phyloP scores from a whole-genome alignment of 345 rosid genomes.

The Eucalyptus sp. region DNA sequence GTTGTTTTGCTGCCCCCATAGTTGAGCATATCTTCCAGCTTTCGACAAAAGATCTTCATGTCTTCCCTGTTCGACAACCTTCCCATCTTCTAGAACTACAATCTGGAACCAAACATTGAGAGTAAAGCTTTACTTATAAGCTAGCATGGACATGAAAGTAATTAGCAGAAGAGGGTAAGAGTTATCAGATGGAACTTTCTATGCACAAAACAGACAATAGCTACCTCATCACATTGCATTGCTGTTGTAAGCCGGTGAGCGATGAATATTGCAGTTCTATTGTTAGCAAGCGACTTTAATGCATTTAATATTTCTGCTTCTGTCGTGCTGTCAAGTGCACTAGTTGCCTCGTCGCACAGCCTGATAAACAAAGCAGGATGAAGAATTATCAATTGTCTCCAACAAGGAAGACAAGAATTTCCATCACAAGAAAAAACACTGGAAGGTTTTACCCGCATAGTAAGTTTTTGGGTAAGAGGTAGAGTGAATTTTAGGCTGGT shows the following conservation, averaged over 20 bases:
- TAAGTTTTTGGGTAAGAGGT: background rate
- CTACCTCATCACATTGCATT: constrained; percentile 97
- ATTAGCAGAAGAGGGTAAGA: background rate
- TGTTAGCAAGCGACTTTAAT: constrained; percentile 67
- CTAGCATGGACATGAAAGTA: background rate
- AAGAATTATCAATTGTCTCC: background rate
- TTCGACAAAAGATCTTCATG: constrained; percentile 68
- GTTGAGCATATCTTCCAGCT: constrained; percentile 92
- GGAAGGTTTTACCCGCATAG: background rate
- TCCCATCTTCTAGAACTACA: constrained; percentile 86
- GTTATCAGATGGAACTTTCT: background rate
- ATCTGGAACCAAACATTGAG: constrained; percentile 35
- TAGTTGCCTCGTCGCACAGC: constrained; percentile 98
- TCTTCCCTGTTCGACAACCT: constrained; percentile 87
- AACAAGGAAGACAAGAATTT: background rate
- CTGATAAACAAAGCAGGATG: constrained; percentile 16
- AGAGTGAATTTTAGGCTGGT: background rate
- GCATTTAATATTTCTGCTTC: constrained; percentile 94
- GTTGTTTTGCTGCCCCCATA: constrained; percentile 90
- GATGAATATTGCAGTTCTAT: constrained; percentile 83
- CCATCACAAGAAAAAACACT: background rate
- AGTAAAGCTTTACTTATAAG: background rate
- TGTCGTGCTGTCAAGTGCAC: constrained; percentile 98
- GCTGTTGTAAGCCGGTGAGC: constrained; percentile 99
- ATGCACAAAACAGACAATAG: background rate